Base-by-base conservation (phyloP, 441 rosid species). In the Adansonia gregorii region DNA sequence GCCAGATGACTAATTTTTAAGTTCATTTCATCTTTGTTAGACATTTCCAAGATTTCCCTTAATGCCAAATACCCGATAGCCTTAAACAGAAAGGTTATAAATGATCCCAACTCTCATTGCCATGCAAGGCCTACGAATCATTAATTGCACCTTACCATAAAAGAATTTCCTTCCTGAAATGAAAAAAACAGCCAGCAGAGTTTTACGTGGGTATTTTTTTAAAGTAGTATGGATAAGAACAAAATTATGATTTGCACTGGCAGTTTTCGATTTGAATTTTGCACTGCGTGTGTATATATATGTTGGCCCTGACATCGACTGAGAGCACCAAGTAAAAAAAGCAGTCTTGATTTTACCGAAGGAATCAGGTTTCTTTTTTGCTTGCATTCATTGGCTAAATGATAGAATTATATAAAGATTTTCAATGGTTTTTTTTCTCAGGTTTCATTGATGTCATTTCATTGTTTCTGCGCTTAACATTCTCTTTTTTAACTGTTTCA, bases 141-240 rank as follows among this genome's bases (percentile, higher is more conserved):
- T 74, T 81, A 73, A 81, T 78, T 79, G 27, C 49, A 6, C 20
- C 67, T 76, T 79, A 17, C 76, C 81, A 74, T 74, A 76, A 20
- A 55, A 3, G 7, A 5, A 58, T 64, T 67, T 63, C 10, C 73
- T 65, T 46, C 73, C n/a, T 22, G 10, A 78, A 52, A 43, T 51
- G 77, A 54, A 54, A 24, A 24, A 24, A 24, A 24, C 1, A 24
- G 45, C 76, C 83, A 71, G 52, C 59, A 67, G 71, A 78, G 24
- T 24, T 79, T 76, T 22, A 78, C 54, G 12, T 68, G 27, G n/a
- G 72, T 60, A 67, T 54, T 19, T 9, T 67, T 19, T 8, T 54
- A 35, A 59, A 7, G 15, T 52, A 51, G 14, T 1, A 31, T 58
- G 15, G 48, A 73, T 60, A 72, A 52, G 63, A 66, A 72, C 74